Evolutionary conservation across 2,329 filamentous ascomycete species (phyloP).

Genomic region (Dothideomycetidae sp.): DNA sequence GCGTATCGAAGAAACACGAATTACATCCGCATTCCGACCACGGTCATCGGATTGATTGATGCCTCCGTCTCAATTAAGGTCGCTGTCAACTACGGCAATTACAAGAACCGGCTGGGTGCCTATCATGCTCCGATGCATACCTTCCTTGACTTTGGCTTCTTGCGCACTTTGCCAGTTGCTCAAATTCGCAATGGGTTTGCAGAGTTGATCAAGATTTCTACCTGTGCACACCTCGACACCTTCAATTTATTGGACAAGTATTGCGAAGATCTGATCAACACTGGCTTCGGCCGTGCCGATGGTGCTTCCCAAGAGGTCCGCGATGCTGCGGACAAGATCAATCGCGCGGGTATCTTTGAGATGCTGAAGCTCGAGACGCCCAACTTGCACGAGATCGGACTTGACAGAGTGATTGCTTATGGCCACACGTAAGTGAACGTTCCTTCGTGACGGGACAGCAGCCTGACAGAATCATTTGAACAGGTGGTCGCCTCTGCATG

Average conservation of each 20-base stretch:
- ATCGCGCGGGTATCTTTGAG: conserved; percentile 53
- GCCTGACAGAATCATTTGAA: neutral
- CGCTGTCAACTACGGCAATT: conserved; percentile 62
- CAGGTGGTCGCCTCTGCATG: conserved; percentile 57
- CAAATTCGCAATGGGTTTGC: conserved; percentile 63
- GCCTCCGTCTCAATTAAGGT: conserved; percentile 65
- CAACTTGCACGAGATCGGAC: conserved; percentile 57
- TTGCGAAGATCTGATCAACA: conserved; percentile 52
- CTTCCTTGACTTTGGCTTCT: conserved; percentile 59
- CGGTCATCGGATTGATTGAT: conserved; percentile 61
- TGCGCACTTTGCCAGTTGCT: conserved; percentile 50
- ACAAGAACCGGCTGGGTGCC: conserved; percentile 60
- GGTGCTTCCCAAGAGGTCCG: conserved; percentile 41
- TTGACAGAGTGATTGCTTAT: conserved; percentile 60
- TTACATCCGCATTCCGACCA: conserved; percentile 60
- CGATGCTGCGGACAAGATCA: conserved; percentile 51
- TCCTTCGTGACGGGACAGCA: too few relatives aligned
- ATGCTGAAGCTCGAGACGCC: conserved; percentile 62
- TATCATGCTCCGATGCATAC: conserved; percentile 60
- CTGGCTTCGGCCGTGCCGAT: conserved; percentile 49
- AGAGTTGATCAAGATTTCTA: conserved; percentile 63
- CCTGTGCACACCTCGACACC: conserved; percentile 50
- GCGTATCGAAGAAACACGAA: conserved; percentile 59
- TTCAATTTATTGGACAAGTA: conserved; percentile 55
- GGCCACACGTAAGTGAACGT: conserved; percentile 45